Evolutionary conservation across 768 basidiomycete species (phyloP).

Genomic region (Tricholoma bakamatsutake): DNA sequence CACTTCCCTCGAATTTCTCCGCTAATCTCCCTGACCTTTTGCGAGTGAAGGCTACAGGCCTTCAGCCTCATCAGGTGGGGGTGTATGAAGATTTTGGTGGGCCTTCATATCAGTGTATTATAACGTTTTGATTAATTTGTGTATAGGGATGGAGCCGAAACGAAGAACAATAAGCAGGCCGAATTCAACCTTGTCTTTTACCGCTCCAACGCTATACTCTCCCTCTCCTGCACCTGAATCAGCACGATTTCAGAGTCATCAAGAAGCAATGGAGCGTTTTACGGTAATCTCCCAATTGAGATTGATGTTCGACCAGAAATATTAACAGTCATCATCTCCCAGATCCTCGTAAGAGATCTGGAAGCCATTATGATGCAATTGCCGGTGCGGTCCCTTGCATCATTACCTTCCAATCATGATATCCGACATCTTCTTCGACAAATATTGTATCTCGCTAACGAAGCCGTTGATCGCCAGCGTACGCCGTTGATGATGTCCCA

Average conservation of each 20-base stretch:
- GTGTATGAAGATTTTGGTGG: slow-evolving; percentile 96
- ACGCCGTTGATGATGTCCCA: slow-evolving; percentile 92
- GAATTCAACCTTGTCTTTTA: slow-evolving; percentile 64
- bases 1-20: slow-evolving; percentile 64
- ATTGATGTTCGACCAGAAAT: slow-evolving; percentile 2
- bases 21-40: slow-evolving; percentile 81
- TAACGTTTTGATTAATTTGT: slow-evolving; percentile 5
- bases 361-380: slow-evolving; percentile 77
- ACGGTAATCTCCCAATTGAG: slow-evolving; percentile 31
- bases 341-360: slow-evolving; percentile 55
- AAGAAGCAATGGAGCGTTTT: slow-evolving; percentile 89
- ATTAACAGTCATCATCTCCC: background rate
- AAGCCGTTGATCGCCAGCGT: slow-evolving; percentile 73
- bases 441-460: slow-evolving; percentile 75
- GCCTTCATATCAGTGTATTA: slow-evolving; percentile 7
- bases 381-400: slow-evolving; percentile 61
- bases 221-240: slow-evolving; percentile 63
- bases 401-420: slow-evolving; percentile 79
- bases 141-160: slow-evolving; percentile 48
- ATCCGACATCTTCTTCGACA: slow-evolving; percentile 81
- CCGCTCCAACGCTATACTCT: slow-evolving; percentile 43
- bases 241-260: slow-evolving; percentile 49
- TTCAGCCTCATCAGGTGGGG: slow-evolving; percentile 73
- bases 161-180: slow-evolving; percentile 59
- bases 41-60: slow-evolving; percentile 75